Base-by-base conservation (phyloP, 805 yeast species). In the Kazachstania africana region DNA sequence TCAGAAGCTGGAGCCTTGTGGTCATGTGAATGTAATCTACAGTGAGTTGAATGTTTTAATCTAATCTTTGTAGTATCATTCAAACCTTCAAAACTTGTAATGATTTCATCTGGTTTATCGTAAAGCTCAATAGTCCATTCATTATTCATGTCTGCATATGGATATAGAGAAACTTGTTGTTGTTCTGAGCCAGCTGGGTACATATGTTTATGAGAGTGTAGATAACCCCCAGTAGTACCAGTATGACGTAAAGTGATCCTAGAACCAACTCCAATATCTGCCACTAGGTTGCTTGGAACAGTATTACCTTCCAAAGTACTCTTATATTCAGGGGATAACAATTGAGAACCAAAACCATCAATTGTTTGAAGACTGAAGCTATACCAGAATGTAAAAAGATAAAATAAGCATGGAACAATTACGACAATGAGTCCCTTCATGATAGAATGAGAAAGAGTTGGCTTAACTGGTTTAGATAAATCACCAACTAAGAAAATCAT, bases 21-120 rank as follows among this genome's bases (percentile, higher is more conserved):
- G 50, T 81, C 91, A 52, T 81, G 94, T n/a, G 91, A 75, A 57
- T 81, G 94, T 50, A 81, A 66, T 64, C 91, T 71, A 52, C 79
- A 60, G 28, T 65, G 62, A 16, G 83, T 68, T 32, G 53, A 46
- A 12, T 60, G 91, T 40, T 53, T 59, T 47, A 81, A 65, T 62
- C 85, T 70, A 44, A 81, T 70, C 55, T 78, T 78, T 40, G 75
- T 74, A 36, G 83, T 83, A 50, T 79, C 75, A 5, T 62, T 60
- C 38, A 81, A 63, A 29, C 77, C 78, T 35, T 66, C 70, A 48
- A 80, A 81, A 24, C 65, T 57, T 18, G 70, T 59, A 28, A 77
- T 70, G n/a, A 70, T 70, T 22, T 61, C 70, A 18, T 75, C 59
- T 24, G 65, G 50, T 29, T 46, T 69, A 50, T 79, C 76, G 55